Conservation (phyloP, 768 basidiomycete genomes). For the Mycena chlorophos region DNA sequence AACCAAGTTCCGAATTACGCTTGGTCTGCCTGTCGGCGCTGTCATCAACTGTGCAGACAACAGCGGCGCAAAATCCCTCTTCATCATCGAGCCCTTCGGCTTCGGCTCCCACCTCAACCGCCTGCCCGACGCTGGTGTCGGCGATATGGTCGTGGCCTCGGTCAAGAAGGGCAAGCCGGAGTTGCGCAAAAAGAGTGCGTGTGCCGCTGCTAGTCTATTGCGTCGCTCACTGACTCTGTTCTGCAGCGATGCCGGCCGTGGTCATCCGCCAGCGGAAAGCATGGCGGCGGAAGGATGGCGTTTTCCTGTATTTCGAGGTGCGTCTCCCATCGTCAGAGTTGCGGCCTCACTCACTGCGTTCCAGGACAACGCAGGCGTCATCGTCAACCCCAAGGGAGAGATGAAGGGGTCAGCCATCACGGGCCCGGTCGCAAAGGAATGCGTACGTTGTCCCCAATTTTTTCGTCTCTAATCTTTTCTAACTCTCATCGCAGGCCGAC, state of each 20-base stretch:
- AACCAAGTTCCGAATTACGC: slow-evolving; percentile 94
- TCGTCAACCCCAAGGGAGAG: slow-evolving; percentile 98
- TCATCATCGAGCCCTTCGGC: slow-evolving; percentile 91
- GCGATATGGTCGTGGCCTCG: slow-evolving; percentile 93
- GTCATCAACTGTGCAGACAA: slow-evolving; percentile 99
- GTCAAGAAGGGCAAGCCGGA: slow-evolving; percentile 99
- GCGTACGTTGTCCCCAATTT: slow-evolving; percentile 56
- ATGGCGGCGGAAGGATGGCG: slow-evolving; percentile 97
- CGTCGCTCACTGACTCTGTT: background rate
- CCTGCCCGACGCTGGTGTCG: slow-evolving; percentile 92
- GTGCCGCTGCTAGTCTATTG: too few relatives aligned
- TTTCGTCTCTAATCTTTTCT: too few relatives aligned
- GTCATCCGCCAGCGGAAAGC: slow-evolving; percentile 97
- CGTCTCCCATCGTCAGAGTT: slow-evolving; percentile 28
- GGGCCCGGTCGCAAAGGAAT: slow-evolving; percentile 99
- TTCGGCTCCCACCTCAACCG: slow-evolving; percentile 97
- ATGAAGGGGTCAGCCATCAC: slow-evolving; percentile 99
- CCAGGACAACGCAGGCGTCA: slow-evolving; percentile 93
- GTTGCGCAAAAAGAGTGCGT: slow-evolving; percentile 97
- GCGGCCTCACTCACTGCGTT: background rate
- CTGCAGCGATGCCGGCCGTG: slow-evolving; percentile 90
- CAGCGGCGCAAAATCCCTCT: slow-evolving; percentile 96
- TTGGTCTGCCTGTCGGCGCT: slow-evolving; percentile 91
- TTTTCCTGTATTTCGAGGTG: slow-evolving; percentile 98
- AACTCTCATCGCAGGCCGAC: slow-evolving; percentile 65